Evolutionary conservation across 1,284 basidiomycete genomes (phyloP).

Genomic region (Dichomitus squalens): DNA sequence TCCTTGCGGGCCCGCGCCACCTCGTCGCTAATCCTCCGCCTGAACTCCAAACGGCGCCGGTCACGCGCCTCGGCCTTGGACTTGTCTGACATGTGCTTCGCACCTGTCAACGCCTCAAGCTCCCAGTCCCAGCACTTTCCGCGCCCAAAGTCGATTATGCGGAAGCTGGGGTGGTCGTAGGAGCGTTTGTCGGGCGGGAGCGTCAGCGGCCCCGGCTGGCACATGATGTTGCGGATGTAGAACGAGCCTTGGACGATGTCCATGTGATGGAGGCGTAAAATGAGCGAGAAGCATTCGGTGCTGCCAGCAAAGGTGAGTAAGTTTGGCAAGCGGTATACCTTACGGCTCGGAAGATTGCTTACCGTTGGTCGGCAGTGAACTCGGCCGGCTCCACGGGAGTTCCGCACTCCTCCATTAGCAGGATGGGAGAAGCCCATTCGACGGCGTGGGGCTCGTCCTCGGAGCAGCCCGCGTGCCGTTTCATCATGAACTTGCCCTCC

Average conservation of each 20-base stretch:
- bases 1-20: constrained; percentile 15
- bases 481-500: constrained; percentile 9
- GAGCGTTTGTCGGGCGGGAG: constrained; percentile 31
- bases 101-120: not conserved
- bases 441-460: constrained; percentile 5
- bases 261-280: constrained; percentile 43
- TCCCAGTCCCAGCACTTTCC: constrained; percentile 13
- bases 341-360: constrained; percentile 8
- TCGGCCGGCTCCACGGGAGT: constrained; percentile 31
- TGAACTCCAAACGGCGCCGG: constrained; percentile 9
- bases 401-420: constrained; percentile 56
- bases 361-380: constrained; percentile 40
- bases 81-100: not conserved
- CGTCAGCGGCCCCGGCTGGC: constrained; percentile 47
- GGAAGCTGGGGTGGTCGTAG: constrained; percentile 40
- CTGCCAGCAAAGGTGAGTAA: constrained; percentile 25
- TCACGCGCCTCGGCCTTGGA: constrained; percentile 12
- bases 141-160: constrained; percentile 56
- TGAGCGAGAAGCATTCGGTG: constrained; percentile 44
- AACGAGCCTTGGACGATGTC: constrained; percentile 46
- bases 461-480: not conserved
- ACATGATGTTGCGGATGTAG: constrained; percentile 47
- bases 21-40: constrained; percentile 6
- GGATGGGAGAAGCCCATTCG: constrained; percentile 33
- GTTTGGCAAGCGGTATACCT: not conserved